Evolutionary conservation across 805 yeast genomes (phyloP).

Genomic region (Kodamaea lidongshanica): DNA sequence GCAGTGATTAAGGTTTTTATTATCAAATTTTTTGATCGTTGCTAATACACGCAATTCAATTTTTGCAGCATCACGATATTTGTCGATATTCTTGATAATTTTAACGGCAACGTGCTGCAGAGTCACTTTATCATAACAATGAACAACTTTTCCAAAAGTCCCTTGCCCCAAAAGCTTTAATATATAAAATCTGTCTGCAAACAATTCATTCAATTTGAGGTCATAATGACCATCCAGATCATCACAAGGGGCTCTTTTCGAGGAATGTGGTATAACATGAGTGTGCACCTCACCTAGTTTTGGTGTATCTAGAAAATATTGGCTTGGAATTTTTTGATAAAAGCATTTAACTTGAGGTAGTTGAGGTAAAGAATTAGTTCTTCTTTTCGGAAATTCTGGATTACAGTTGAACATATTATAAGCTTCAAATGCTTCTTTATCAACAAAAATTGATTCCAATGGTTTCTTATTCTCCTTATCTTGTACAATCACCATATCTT

Average conservation of each 20-base stretch:
- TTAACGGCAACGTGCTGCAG: slow-evolving; percentile 77
- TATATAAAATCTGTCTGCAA: slow-evolving; percentile 73
- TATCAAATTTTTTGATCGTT: slow-evolving; percentile 67
- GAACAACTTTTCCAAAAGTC: slow-evolving; percentile 84
- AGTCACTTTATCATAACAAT: slow-evolving; percentile 64
- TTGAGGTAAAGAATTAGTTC: slow-evolving; percentile 41
- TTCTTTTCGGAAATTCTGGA: slow-evolving; percentile 20
- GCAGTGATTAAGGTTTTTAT: slow-evolving; percentile 63
- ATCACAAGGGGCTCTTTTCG: slow-evolving; percentile 40
- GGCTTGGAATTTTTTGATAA: slow-evolving; percentile 33
- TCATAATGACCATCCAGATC: slow-evolving; percentile 74
- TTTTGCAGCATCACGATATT: slow-evolving; percentile 92
- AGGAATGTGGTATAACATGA: slow-evolving; percentile 31
- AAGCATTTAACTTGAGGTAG: slow-evolving; percentile 40
- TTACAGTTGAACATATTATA: slow-evolving; percentile 35
- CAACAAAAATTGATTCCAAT: slow-evolving; percentile 32
- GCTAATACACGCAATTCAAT: slow-evolving; percentile 82
- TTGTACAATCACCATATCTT: no score
- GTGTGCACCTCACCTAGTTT: slow-evolving; percentile 38
- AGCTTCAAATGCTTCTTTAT: slow-evolving; percentile 36
- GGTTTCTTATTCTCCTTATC: no score
- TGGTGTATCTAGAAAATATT: slow-evolving; percentile 30
- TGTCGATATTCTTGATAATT: slow-evolving; percentile 84
- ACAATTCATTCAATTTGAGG: slow-evolving; percentile 49
- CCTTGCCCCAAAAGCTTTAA: slow-evolving; percentile 78